Evolutionary conservation across 805 yeast species (phyloP).

Genomic region (Maudiozyma saulgeensis): DNA sequence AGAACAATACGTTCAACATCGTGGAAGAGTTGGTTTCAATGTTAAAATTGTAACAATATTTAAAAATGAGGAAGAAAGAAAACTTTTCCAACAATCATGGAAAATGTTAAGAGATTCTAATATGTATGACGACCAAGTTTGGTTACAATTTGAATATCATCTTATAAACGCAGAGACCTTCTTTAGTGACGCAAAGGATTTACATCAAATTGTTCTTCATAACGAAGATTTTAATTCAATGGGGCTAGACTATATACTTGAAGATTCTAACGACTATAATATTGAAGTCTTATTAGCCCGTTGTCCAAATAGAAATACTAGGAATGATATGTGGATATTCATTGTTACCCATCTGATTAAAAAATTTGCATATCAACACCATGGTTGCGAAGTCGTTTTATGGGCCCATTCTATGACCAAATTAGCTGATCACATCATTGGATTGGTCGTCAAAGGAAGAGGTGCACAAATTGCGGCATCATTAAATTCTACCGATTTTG

Average conservation of each 20-base stretch:
- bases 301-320: conserved; percentile 47
- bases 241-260: conserved; percentile 1
- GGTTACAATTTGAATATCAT: conserved; percentile 32
- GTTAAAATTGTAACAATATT: conserved; percentile 38
- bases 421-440: conserved; percentile 68
- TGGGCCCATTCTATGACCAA: conserved; percentile 77
- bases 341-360: conserved; percentile 40
- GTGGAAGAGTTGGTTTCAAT: conserved; percentile 61
- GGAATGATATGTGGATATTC: conserved; percentile 48
- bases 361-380: conserved; percentile 39
- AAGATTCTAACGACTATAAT: neutral
- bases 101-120: conserved; percentile 5
- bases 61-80: conserved; percentile 14
- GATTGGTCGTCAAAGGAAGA: conserved; percentile 77
- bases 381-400: conserved; percentile 37
- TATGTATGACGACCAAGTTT: conserved; percentile 10
- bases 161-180: conserved; percentile 36
- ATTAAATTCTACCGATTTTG: conserved; percentile 34
- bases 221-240: conserved; percentile 18
- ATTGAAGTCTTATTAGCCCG: conserved; percentile 9
- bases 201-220: conserved; percentile 29
- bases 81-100: conserved; percentile 9
- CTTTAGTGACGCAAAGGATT: conserved; percentile 19
- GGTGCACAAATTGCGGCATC: conserved; percentile 55
- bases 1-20: conserved; percentile 53